Base-by-base conservation (phyloP, 2,329 filamentous ascomycete species). In the Grosmannia serpens region DNA sequence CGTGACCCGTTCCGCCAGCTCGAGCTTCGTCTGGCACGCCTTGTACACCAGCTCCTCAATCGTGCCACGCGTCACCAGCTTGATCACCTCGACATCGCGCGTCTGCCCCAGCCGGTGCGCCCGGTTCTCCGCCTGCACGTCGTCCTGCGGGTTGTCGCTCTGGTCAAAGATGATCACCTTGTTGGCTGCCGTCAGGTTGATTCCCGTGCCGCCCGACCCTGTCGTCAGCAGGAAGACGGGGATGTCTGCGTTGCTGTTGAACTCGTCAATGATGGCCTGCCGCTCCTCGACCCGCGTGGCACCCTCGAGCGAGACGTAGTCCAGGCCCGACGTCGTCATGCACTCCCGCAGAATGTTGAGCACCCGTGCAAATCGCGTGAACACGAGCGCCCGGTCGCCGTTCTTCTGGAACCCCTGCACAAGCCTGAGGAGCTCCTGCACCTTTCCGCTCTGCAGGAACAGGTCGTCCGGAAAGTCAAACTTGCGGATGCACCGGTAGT, bases 91-190 rank as follows among this genome's bases (percentile, higher is more conserved):
- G 1, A 99, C 94, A 41, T 92, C 87, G 20, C 89, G 79, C 33
- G 83, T 91, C 75, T 99, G 94, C 0, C 94, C 94, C 10, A 99
- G 89, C 17, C 94, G 87, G 73, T 99, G 94, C 0, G 94, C 94
- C 22, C 94, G 86, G 70, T 99, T 97, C 76, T 97, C 94, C 0
- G 94, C 94, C 70, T 99, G 94, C n/a, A 96, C 85, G 68, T 99
- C 94, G 65, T 97, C 92, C 69, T 99, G 94, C 0, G 94, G 94
- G 66, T 99, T 99, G 74, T 96, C 96, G n/a, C 86, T 89, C 63
- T 88, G 88, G 71, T 99, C 94, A 70, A 97, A 96, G 67, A 99
- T 94, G 71, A 99, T 84, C 65, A 99, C 92, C 73, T 96, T 97
- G 76, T 97, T 97, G 5, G 94, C 94, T 41, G 88, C 89, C 9